phyloP scores from a whole-genome alignment of 2,329 filamentous ascomycete species.

The Triangularia setosa region DNA sequence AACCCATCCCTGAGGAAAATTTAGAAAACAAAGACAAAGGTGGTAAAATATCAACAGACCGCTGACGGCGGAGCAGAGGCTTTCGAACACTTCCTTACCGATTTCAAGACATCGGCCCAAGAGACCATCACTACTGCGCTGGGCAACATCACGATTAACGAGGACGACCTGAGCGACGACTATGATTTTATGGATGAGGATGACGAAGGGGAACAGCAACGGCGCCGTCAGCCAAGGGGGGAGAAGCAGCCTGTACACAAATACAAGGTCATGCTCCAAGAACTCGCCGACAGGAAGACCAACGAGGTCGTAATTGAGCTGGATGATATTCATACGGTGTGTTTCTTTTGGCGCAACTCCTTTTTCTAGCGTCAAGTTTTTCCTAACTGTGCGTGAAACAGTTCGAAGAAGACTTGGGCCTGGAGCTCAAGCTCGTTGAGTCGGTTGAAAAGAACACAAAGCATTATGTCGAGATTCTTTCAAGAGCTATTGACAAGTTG shows the following conservation, averaged over 20 bases:
- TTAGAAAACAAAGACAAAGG: neutral
- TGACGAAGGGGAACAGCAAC: constrained; percentile 54
- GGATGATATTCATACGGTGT: constrained; percentile 75
- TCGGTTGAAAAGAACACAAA: constrained; percentile 89
- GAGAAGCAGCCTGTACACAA: constrained; percentile 66
- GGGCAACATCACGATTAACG: constrained; percentile 79
- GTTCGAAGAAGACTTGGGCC: constrained; percentile 71
- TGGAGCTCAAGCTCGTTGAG: constrained; percentile 69
- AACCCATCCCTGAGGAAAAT: constrained; percentile 23
- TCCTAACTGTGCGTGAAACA: constrained; percentile 32
- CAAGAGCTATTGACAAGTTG: constrained; percentile 79
- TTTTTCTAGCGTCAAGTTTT: constrained; percentile 3
- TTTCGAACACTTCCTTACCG: constrained; percentile 82
- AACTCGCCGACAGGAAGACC: constrained; percentile 74
- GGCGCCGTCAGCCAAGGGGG: constrained; percentile 46
- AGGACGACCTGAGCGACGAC: constrained; percentile 81
- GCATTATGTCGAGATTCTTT: constrained; percentile 91
- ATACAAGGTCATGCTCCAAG: constrained; percentile 83
- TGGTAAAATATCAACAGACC: neutral
- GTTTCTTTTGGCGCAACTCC: constrained; percentile 23
- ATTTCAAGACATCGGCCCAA: constrained; percentile 77
- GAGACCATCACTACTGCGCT: constrained; percentile 75
- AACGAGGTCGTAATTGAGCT: constrained; percentile 82
- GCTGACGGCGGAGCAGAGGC: constrained; percentile 48
- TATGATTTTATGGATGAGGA: constrained; percentile 90